phyloP scores from a whole-genome alignment of 2,329 filamentous ascomycete species.

The Xylariaceae sp. region DNA sequence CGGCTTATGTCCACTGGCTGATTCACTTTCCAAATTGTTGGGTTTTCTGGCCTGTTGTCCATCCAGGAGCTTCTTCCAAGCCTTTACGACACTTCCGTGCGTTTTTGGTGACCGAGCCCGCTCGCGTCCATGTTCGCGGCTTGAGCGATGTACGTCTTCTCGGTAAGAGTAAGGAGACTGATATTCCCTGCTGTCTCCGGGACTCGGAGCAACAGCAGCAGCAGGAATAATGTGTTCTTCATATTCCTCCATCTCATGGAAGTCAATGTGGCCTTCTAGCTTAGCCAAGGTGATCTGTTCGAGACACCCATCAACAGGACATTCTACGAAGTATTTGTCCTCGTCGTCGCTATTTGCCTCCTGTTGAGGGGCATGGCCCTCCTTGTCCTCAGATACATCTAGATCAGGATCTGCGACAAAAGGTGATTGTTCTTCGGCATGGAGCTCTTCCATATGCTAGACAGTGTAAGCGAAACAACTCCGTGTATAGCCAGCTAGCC shows the following conservation, averaged over 20 bases:
- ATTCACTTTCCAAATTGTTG: background rate
- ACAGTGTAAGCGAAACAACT: conserved; percentile 12
- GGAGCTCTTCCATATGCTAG: conserved; percentile 43
- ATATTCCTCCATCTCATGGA: conserved; percentile 60
- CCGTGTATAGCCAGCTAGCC: background rate
- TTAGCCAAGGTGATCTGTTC: conserved; percentile 61
- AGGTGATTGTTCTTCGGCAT: conserved; percentile 37
- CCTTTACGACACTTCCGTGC: conserved; percentile 35
- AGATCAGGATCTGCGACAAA: conserved; percentile 30
- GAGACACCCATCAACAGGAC: conserved; percentile 63
- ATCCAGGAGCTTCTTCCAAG: conserved; percentile 42
- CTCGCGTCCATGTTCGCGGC: background rate
- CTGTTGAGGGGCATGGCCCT: background rate
- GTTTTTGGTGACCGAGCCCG: conserved; percentile 8
- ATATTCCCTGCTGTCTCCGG: conserved; percentile 19
- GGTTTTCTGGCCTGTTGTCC: conserved; percentile 24
- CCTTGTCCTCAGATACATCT: background rate
- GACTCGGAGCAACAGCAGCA: conserved; percentile 1
- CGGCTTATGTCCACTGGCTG: background rate
- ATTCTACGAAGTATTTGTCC: conserved; percentile 55
- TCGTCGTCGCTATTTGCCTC: conserved; percentile 36
- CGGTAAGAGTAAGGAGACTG: conserved; percentile 28
- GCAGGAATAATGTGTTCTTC: conserved; percentile 44
- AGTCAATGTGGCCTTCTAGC: conserved; percentile 64
- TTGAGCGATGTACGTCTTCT: conserved; percentile 12